These are phyloP conservation scores for Suhomyces choctaworum DNA, from an alignment of 1,139 yeast genomes.

Conservation along the genomic window DNA sequence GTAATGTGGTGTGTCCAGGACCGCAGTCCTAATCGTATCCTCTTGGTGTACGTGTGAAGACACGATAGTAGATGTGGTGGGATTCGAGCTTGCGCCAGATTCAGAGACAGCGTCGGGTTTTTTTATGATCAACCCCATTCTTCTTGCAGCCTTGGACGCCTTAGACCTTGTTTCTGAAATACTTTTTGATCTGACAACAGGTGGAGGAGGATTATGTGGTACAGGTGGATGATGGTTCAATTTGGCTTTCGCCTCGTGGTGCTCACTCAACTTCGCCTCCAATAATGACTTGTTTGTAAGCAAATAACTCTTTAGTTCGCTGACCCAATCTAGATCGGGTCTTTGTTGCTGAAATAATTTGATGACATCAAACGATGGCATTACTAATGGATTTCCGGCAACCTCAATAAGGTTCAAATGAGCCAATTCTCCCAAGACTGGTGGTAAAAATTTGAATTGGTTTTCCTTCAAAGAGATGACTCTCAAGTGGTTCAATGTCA, in stretches of 20 bases:
- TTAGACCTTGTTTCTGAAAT: slow-evolving; percentile 57
- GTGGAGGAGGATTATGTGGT: slow-evolving; percentile 17
- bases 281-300: slow-evolving; percentile 30
- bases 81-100: slow-evolving; percentile 4
- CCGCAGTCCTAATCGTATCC: slow-evolving; percentile 3
- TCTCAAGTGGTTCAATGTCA: slow-evolving; percentile 44
- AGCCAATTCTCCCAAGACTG: slow-evolving; percentile 52
- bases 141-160: slow-evolving; percentile 57
- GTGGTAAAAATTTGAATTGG: slow-evolving; percentile 57
- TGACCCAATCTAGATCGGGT: slow-evolving; percentile 56
- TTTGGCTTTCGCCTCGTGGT: slow-evolving; percentile 12
- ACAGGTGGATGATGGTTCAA: slow-evolving; percentile 6
- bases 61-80: slow-evolving; percentile 7
- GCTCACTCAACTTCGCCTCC: slow-evolving; percentile 20
- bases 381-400: slow-evolving; percentile 63
- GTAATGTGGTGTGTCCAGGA: slow-evolving; percentile 6
- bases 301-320: slow-evolving; percentile 48
- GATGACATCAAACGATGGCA: slow-evolving; percentile 48
- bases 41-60: slow-evolving; percentile 7
- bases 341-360: slow-evolving; percentile 37
- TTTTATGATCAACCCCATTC: slow-evolving; percentile 69
- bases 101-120: slow-evolving; percentile 31
- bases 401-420: slow-evolving; percentile 65
- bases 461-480: slow-evolving; percentile 68
- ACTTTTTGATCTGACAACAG: slow-evolving; percentile 48